Base-by-base conservation (phyloP, 192 early-diverging fungal genomes). In the Spinellus fusiger region DNA sequence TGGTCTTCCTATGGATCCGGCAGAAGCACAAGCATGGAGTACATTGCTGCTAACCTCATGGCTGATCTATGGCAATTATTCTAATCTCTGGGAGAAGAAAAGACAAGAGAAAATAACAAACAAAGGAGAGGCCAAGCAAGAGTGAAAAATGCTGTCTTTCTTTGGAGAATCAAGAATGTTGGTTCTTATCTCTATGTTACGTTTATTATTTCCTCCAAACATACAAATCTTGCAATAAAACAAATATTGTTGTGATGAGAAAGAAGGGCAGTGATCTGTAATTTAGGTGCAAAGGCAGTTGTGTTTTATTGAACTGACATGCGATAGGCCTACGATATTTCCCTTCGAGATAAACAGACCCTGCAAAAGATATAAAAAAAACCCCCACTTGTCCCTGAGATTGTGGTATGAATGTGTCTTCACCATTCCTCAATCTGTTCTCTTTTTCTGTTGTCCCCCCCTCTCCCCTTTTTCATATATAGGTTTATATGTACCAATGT, bases 21-120 rank as follows among this genome's bases (percentile, higher is more conserved):
- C 32, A 15, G 67, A 69, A 46, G 60, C 67, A 2, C 60, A 63
- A 57, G 67, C 67, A 31, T 69, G 67, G 67, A 54, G 48, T 20
- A 38, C 61, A 31, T 27, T 69, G 12, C 26, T 69, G 25, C 49
- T 63, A 38, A 52, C 56, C 1, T 22, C 60, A 29, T 60, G 60
- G 38, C 33, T 63, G 0, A 20, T 68, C 8, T 68, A 68, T 54
- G 31, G 29, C 18, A 31, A 50, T 12, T 54, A 54, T 54, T 27
- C 38, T 23, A 54, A 46, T 3, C 28, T 22, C 29, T 32, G 3
- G 38, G 27, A 44, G 22, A 16, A 53, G 29, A 16, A 31, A 35
- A 46, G 9, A 3, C 3, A 44, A 10, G 18, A 44, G 40, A 44
- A 44, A 18, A 44, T 44, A n/a, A 18, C 13, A 44, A 18, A 44